Percentiles rank a stretch among this genome's conserved stretches.
Conservation (phyloP, 177 flowering plant genomes). For the Vitis hybrid region DNA sequence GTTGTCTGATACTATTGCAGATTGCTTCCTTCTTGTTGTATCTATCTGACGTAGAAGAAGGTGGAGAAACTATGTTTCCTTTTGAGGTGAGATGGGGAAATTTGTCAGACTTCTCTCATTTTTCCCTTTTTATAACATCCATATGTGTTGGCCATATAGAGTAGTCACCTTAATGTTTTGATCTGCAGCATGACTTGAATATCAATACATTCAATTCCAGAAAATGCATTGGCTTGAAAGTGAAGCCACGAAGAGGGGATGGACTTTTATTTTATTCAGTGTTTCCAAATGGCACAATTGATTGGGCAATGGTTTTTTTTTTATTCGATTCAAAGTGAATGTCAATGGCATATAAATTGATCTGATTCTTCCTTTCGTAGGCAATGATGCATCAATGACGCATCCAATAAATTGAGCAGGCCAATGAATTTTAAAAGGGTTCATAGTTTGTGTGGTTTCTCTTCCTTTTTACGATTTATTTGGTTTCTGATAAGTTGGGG, state of each 20-base stretch:
- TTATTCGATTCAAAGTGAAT: too few species aligned
- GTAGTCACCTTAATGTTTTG: background rate
- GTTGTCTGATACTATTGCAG: slow-evolving; percentile 29
- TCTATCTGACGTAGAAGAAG: slow-evolving; percentile 84
- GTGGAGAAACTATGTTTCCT: slow-evolving; percentile 96
- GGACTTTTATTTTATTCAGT: slow-evolving; percentile 81
- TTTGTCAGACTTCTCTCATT: background rate
- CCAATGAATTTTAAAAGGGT: too few species aligned
- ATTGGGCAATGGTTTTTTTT: slow-evolving; percentile 41
- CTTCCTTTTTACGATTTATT: too few species aligned
- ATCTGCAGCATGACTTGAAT: slow-evolving; percentile 57
- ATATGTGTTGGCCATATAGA: background rate
- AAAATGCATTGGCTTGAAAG: slow-evolving; percentile 72
- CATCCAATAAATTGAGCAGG: too few species aligned
- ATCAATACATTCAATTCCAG: slow-evolving; percentile 39
- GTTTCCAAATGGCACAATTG: slow-evolving; percentile 78
- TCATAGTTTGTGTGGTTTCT: too few species aligned
- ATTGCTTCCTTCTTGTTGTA: slow-evolving; percentile 86
- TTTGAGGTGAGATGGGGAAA: slow-evolving; percentile 53
- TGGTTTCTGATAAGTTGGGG: too few species aligned
- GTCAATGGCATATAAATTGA: too few species aligned
- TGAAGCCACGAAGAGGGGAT: slow-evolving; percentile 80
- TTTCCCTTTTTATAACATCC: background rate
- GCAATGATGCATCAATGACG: too few species aligned
- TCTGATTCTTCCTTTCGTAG: too few species aligned